phyloP scores from a whole-genome alignment of 257 asterid species.

The Fraxinus excelsior region DNA sequence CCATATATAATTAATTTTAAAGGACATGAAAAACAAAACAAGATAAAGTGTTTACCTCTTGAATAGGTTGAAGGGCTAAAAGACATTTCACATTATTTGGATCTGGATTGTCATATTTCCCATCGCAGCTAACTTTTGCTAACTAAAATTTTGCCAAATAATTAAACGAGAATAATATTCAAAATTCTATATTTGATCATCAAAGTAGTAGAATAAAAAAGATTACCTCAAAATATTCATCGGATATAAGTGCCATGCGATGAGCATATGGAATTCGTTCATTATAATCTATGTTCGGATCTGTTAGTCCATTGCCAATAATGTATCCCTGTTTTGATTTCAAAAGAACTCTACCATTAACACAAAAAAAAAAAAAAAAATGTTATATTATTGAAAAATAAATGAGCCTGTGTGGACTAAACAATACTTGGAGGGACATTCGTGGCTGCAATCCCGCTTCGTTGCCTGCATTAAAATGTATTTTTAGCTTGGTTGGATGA shows the following conservation, averaged over 20 bases:
- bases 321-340: conserved; percentile 43
- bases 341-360: background rate
- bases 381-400: background rate
- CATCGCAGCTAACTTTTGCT: conserved; percentile 46
- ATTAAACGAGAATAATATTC: no score
- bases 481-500: background rate
- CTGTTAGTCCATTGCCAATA: conserved; percentile 37
- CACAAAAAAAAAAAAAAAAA: background rate
- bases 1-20: background rate
- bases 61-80: conserved; percentile 28
- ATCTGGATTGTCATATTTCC: conserved; percentile 39
- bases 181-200: background rate
- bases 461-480: conserved; percentile 39
- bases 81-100: conserved; percentile 35
- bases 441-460: conserved; percentile 47
- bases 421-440: conserved; percentile 38
- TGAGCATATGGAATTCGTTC: conserved; percentile 47
- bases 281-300: conserved; percentile 15
- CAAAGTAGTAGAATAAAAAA: background rate
- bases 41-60: conserved; percentile 28
- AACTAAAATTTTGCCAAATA: conserved; percentile 20
- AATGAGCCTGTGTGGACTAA: background rate
- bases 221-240: conserved; percentile 43
- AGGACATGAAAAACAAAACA: background rate
- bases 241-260: conserved; percentile 51